Base-by-base conservation (phyloP, 192 early-diverging fungal species). In the Mortierella claussenii region DNA sequence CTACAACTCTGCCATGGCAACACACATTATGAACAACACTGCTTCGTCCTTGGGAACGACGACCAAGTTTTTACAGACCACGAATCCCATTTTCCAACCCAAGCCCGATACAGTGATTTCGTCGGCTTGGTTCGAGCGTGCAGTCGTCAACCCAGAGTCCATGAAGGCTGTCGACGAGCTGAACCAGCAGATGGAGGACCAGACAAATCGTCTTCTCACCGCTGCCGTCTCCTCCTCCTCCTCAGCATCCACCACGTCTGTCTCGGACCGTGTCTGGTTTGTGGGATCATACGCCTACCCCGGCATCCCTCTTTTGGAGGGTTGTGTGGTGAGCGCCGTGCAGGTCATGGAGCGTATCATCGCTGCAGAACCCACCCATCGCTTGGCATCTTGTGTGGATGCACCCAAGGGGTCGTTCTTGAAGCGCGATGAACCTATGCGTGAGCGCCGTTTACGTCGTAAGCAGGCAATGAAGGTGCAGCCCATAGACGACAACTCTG, bases 231-330 rank as follows among this genome's bases (percentile, higher is more conserved):
- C 21, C 2, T 27, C 18, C 2, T 7, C 21, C 1, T 30, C 18
- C 2, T 13, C n/a, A 18, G 17, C 21, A 13, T 9, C 36, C 3
- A 5, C 57, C 0, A 36, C 56, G 3, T 82, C 81, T 26, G 78
- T 82, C 20, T 49, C 65, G 24, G 43, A 63, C 23, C 66, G 67
- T 3, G 52, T 88, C n/a, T 88, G 83, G 82, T 59, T 88, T 26
- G 88, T 88, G 4, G 88, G 88, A 32, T 69, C 83, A 9, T 89
- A 89, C 48, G 79, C 83, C 10, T 79, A 85, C 57, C 88, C 87
- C 1, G 88, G 88, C 28, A 81, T 89, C 26, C 88, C 87, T 9
- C 66, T 89, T 23, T 65, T 89, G 4, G 88, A 89, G 36, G 88
- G 88, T 1, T 89, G 88, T 37, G 88, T 89, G 32, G 78, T 84